Base-by-base conservation (phyloP, 805 yeast species). In the Cyberlindnera veronae region DNA sequence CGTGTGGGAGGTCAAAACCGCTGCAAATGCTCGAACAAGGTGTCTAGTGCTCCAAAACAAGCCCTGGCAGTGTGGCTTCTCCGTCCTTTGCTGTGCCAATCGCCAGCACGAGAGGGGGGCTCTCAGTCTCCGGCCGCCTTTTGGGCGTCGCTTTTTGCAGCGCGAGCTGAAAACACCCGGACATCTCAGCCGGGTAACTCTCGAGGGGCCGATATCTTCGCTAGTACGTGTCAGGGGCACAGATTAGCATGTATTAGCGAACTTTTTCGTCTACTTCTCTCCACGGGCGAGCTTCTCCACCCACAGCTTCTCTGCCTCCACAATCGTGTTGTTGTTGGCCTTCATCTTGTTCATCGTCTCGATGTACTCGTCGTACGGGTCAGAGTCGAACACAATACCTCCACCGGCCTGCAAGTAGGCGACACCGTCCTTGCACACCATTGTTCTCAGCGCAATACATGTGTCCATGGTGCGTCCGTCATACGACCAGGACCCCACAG, bases 371-470 rank as follows among this genome's bases (percentile, higher is more conserved):
- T 91, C 99, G 55, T 82, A 80, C 41, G 95, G 95, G 61, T 93
- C 97, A 48, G 95, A 84, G 61, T 93, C 99, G 61, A 71, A 82
- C 18, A 93, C 99, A 60, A 93, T 93, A 44, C 99, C 99, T 41
- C 99, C 99, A 49, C 99, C 99, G 3, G 99, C 98, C 70, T 93
- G 99, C 53, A 93, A 71, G 56, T 89, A 91, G 0, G 96, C 97
- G 38, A 77, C 71, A 19, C 90, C 91, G 51, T 91, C 87, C 60
- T 93, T 93, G 59, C 77, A 83, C 32, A 93, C 89, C 99, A 93
- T 91, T 0, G 99, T 93, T 66, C 99, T 78, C 54, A 93, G 70
- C 0, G 99, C 99, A 61, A 93, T 93, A 66, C 99, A 93, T 2
- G 98, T 93, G 59, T 93, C 95, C 98, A 93, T 91, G 21, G 88